A percentile compares a stretch with the other conserved stretches of the same genome.
phyloP scores from a whole-genome alignment of 768 basidiomycete genomes.

The Cyclocybe cylindracea region DNA sequence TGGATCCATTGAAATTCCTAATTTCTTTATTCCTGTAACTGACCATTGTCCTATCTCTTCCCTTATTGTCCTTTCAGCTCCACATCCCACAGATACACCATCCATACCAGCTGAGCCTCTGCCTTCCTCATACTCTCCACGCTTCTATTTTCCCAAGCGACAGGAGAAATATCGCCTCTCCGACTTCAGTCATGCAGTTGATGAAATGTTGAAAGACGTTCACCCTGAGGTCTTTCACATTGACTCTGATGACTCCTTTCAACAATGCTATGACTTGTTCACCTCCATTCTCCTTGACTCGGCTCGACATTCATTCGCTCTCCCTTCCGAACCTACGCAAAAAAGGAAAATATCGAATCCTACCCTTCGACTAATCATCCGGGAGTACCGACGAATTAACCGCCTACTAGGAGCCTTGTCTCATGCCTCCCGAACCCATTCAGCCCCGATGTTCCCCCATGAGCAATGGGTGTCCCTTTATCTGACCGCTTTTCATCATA shows the following conservation, averaged over 20 bases:
- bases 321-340: neutral
- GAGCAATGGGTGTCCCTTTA: neutral
- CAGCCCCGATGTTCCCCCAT: neutral
- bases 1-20: no score
- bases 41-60: no score
- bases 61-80: no score
- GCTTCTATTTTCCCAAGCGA: neutral
- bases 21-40: no score
- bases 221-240: neutral
- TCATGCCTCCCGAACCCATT: neutral
- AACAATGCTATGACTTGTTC: neutral
- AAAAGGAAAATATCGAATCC: neutral
- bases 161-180: no score
- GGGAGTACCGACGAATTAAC: neutral
- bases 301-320: neutral
- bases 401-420: conserved; percentile 1
- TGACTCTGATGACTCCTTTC: neutral
- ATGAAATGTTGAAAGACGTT: no score
- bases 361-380: neutral
- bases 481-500: neutral
- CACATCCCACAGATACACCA: no score
- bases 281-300: neutral
- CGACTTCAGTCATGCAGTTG: no score
- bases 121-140: neutral
- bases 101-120: neutral